Conservation (phyloP, 495 filamentous ascomycete genomes). For the Oidiodendron maius region DNA sequence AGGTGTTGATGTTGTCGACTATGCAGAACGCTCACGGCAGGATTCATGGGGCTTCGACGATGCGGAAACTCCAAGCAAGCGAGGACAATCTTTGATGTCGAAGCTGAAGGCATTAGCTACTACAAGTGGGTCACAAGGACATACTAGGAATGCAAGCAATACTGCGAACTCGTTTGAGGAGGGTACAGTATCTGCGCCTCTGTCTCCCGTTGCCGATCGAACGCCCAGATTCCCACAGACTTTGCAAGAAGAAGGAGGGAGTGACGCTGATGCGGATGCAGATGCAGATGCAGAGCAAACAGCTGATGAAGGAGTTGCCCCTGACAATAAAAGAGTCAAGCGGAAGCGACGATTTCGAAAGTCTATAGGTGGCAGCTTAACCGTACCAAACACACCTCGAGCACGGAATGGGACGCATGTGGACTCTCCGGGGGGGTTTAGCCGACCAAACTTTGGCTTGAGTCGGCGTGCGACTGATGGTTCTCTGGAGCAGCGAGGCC, state of each 20-base stretch:
- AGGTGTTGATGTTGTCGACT: slow-evolving; percentile 24
- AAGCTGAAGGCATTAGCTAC: slow-evolving; percentile 56
- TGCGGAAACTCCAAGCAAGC: slow-evolving; percentile 35
- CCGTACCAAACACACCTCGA: slow-evolving; percentile 59
- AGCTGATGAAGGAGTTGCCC: slow-evolving; percentile 42
- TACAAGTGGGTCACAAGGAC: slow-evolving; percentile 34
- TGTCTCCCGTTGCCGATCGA: slow-evolving; percentile 26
- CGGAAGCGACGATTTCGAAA: slow-evolving; percentile 42
- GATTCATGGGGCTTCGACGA: slow-evolving; percentile 54
- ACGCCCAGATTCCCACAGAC: slow-evolving; percentile 37
- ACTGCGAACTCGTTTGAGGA: slow-evolving; percentile 30
- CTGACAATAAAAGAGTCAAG: slow-evolving; percentile 38
- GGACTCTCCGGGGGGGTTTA: slow-evolving; percentile 43
- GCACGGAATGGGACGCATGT: slow-evolving; percentile 40
- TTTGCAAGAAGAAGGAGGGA: slow-evolving; percentile 55
- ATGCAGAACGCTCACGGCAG: slow-evolving; percentile 42
- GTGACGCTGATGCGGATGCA: too few species aligned
- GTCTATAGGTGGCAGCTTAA: slow-evolving; percentile 29
- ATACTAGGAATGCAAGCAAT: slow-evolving; percentile 33
- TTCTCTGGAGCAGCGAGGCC: slow-evolving; percentile 57
- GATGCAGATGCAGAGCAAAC: slow-evolving; percentile 78
- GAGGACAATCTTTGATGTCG: slow-evolving; percentile 56
- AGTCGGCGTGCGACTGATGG: slow-evolving; percentile 65
- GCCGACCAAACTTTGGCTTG: slow-evolving; percentile 47
- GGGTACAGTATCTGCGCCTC: slow-evolving; percentile 41